phyloP scores from a whole-genome alignment of 208 protist species.

The Acanthamoeba sp. region DNA sequence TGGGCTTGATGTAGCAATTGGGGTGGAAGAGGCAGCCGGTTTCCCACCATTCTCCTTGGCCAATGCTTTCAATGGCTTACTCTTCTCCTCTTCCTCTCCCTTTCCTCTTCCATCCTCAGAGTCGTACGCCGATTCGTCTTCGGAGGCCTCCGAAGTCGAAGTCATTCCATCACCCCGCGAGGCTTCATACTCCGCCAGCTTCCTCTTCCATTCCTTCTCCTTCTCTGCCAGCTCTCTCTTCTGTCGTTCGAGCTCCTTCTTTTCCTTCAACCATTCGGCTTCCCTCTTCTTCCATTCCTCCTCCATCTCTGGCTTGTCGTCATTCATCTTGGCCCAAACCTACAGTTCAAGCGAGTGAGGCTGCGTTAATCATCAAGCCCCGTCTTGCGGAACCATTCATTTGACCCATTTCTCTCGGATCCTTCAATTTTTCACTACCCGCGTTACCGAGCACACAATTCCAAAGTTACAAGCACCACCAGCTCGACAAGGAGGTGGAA shows the following conservation, averaged over 20 bases:
- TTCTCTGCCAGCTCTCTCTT: slow-evolving; percentile 61
- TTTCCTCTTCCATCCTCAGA: background rate
- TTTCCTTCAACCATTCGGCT: slow-evolving; percentile 55
- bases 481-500: background rate
- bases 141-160: slow-evolving; percentile 10
- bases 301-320: background rate
- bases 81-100: slow-evolving; percentile 41
- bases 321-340: slow-evolving; percentile 13
- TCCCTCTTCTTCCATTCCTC: slow-evolving; percentile 64
- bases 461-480: background rate
- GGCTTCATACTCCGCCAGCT: slow-evolving; percentile 45
- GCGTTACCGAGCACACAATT: background rate
- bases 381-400: too few species aligned
- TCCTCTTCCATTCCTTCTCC: slow-evolving; percentile 57
- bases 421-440: background rate
- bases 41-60: slow-evolving; percentile 60
- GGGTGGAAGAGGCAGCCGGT: background rate
- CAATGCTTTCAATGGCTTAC: slow-evolving; percentile 37
- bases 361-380: too few species aligned
- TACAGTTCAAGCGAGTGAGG: background rate
- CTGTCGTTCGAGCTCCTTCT: slow-evolving; percentile 52
- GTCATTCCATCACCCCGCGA: slow-evolving; percentile 41
- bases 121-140: slow-evolving; percentile 4
- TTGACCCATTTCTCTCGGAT: background rate
- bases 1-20: background rate